Percentiles rank a stretch among this genome's conserved stretches.
These are phyloP conservation scores for Reticulascus tulasneorum DNA, from an alignment of 2,329 filamentous ascomycete genomes.

Conservation along the genomic window DNA sequence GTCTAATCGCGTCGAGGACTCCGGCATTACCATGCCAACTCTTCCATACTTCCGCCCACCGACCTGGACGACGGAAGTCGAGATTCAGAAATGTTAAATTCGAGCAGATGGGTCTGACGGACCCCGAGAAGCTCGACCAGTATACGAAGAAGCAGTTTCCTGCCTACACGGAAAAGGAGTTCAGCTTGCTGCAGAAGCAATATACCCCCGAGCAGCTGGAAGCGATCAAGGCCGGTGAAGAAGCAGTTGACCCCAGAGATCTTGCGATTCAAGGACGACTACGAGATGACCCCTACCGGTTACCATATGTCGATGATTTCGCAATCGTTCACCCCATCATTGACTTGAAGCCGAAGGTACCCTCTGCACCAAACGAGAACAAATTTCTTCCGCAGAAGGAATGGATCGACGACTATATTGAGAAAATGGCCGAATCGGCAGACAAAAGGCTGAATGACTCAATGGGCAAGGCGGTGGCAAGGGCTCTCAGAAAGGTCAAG, in stretches of 20 bases:
- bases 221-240: slow-evolving; percentile 77
- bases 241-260: slow-evolving; percentile 70
- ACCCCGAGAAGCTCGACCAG: slow-evolving; percentile 37
- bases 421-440: slow-evolving; percentile 38
- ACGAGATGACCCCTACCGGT: slow-evolving; percentile 66
- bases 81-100: slow-evolving; percentile 52
- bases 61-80: slow-evolving; percentile 36
- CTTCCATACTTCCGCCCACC: slow-evolving; percentile 50
- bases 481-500: slow-evolving; percentile 38
- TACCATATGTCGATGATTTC: slow-evolving; percentile 81
- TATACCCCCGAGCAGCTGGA: slow-evolving; percentile 81
- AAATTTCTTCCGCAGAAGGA: slow-evolving; percentile 61
- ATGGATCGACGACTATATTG: slow-evolving; percentile 54
- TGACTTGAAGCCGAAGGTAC: slow-evolving; percentile 59
- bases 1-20: slow-evolving; percentile 34
- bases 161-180: slow-evolving; percentile 65
- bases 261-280: slow-evolving; percentile 68
- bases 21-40: slow-evolving; percentile 30
- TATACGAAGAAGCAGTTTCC: slow-evolving; percentile 49
- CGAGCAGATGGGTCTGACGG: slow-evolving; percentile 46
- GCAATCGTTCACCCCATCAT: slow-evolving; percentile 71
- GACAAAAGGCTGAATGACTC: slow-evolving; percentile 39
- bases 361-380: slow-evolving; percentile 45
- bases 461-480: slow-evolving; percentile 35
- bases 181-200: slow-evolving; percentile 54